Conservation (phyloP, 768 basidiomycete species). For the Boletus reticuloceps region DNA sequence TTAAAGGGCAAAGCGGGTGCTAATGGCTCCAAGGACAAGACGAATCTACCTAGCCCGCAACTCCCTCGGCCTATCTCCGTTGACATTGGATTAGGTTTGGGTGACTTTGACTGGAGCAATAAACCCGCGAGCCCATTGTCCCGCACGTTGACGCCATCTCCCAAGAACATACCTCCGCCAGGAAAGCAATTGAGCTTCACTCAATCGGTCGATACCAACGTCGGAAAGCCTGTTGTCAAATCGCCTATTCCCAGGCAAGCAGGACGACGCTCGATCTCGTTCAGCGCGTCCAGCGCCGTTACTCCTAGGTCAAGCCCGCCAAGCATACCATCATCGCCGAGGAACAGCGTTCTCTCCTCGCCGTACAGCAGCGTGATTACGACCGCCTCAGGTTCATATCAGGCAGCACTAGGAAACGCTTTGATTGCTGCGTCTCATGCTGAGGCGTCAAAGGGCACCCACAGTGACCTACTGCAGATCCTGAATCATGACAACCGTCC, state of each 20-base stretch:
- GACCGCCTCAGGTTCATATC: slow-evolving; percentile 34
- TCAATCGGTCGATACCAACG: slow-evolving; percentile 25
- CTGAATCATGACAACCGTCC: slow-evolving; percentile 85
- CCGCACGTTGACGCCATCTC: slow-evolving; percentile 19
- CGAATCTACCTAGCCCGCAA: slow-evolving; percentile 47
- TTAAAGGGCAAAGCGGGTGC: slow-evolving; percentile 51
- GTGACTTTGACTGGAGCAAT: slow-evolving; percentile 52
- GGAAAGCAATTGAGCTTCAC: slow-evolving; percentile 12
- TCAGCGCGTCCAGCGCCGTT: slow-evolving; percentile 37
- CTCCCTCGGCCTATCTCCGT: slow-evolving; percentile 53
- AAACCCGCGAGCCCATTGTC: slow-evolving; percentile 15
- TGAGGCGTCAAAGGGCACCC: slow-evolving; percentile 88
- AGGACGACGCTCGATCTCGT: slow-evolving; percentile 75
- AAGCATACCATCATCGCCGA: slow-evolving; percentile 51
- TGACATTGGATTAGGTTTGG: slow-evolving; percentile 56
- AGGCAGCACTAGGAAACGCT: slow-evolving; percentile 81
- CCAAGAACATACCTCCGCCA: slow-evolving; percentile 13
- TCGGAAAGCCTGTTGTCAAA: slow-evolving; percentile 37
- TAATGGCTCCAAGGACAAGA: slow-evolving; percentile 28
- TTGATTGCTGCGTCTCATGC: slow-evolving; percentile 93
- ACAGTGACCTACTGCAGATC: slow-evolving; percentile 88
- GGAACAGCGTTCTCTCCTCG: slow-evolving; percentile 41
- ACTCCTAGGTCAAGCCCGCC: slow-evolving; percentile 40
- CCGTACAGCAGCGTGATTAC: slow-evolving; percentile 22
- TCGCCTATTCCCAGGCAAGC: slow-evolving; percentile 41